Percentiles rank a stretch among this genome's conserved stretches.
phyloP scores from a whole-genome alignment of 2,329 filamentous ascomycete genomes.

The Lachnellula subtilissima region DNA sequence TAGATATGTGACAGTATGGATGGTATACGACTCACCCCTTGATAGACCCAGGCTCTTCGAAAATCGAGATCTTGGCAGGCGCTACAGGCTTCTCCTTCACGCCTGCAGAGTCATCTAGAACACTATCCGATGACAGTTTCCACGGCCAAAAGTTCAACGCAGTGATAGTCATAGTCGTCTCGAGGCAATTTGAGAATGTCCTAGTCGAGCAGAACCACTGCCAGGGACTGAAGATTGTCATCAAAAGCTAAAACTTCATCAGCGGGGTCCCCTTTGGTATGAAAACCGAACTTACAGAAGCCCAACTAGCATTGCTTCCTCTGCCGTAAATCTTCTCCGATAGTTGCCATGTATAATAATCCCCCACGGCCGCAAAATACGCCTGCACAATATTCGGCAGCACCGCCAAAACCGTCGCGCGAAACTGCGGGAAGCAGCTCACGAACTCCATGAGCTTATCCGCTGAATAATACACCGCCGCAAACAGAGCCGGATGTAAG shows the following conservation, averaged over 20 bases:
- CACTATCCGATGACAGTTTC: conserved; percentile 51
- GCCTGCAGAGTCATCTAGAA: conserved; percentile 7
- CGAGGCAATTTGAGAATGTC: conserved; percentile 90
- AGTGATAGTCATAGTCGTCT: conserved; percentile 78
- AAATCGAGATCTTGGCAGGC: conserved; percentile 14
- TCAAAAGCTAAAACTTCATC: conserved; percentile 50
- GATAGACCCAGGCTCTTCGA: conserved; percentile 28
- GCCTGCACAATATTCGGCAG: conserved; percentile 75
- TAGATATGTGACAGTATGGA: not conserved
- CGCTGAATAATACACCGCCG: conserved; percentile 62
- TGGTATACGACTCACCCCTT: conserved; percentile 26
- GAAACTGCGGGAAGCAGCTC: conserved; percentile 47
- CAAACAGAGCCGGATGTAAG: conserved; percentile 84
- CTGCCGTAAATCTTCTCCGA: conserved; percentile 68
- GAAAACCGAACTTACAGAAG: conserved; percentile 52
- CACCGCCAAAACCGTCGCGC: conserved; percentile 63
- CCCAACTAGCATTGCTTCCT: conserved; percentile 58
- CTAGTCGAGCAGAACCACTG: conserved; percentile 94
- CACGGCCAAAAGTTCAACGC: conserved; percentile 87
- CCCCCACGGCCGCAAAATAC: conserved; percentile 68
- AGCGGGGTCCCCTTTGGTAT: conserved; percentile 30
- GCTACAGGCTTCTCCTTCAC: conserved; percentile 30
- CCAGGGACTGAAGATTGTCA: conserved; percentile 78
- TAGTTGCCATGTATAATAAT: conserved; percentile 85
- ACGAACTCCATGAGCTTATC: conserved; percentile 53